Evolutionary conservation across 306 rosid genomes (phyloP), one percentile per base, ranked within the genome.

Genomic region (Cucumis cinereus): DNA sequence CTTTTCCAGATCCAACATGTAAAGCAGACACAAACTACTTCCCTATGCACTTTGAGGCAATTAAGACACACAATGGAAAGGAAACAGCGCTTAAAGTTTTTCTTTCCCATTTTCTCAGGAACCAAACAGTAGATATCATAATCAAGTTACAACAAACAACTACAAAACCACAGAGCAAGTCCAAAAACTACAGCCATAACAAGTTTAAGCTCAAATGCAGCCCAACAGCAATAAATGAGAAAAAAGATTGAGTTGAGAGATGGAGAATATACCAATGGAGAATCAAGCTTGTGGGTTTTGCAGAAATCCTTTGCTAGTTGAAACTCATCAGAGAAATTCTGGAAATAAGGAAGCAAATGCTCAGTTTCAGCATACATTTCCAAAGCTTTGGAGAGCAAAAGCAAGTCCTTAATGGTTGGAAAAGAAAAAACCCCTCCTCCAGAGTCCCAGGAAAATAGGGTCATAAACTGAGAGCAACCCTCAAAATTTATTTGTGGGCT

Each of bases 291-390:
- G 30, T 87, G 91, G 84, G 82, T 78, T 81, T 79, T 86, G 86
- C 90, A 87, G 80, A 90, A 90, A 41, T 91, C 98, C 79, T 89
- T 97, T 41, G 88, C 88, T 62, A 87, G 92, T 56, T 87, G 98
- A 87, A 87, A 87, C 53, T 88, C 96, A 77, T 84, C 89, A 78
- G 91, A 89, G 85, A 81, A 83, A 73, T 84, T 85, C 79, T 87
- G 91, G 73, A 86, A 83, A 50, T 81, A 90, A 40, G 97, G 91
- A 76, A 86, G 83, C 87, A 93, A 57, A 79, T 91, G 84, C 36
- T 83, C 91, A 45, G 90, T 78, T 40, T 91, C 96, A 24, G 92
- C 91, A 89, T 88, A 93, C 98, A 93, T 93, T 92, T 89, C 84
- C 83, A 75, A 76, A 56, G 33, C n/a, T 19, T 72, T 28, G 55